These are phyloP conservation scores for Clarireedia homoeocarpa DNA, from an alignment of 2,329 filamentous ascomycete species.

Conservation along the genomic window DNA sequence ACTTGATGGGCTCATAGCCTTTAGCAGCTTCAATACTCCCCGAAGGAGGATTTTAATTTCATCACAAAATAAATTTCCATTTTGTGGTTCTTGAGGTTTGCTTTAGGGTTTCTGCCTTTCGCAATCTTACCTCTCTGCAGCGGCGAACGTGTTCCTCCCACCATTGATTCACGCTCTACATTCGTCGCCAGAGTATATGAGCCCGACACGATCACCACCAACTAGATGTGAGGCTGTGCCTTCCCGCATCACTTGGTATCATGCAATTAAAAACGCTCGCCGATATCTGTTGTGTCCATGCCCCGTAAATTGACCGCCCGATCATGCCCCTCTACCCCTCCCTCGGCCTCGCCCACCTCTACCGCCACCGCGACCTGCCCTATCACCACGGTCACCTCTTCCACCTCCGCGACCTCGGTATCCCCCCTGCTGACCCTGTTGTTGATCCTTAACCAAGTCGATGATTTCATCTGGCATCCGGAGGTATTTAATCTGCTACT, in stretches of 20 bases:
- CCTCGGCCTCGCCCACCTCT: constrained; percentile 22
- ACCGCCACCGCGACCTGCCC: constrained; percentile 33
- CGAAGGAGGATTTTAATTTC: too few species aligned
- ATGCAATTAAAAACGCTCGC: not conserved
- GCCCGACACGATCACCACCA: too few species aligned
- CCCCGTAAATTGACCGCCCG: not conserved
- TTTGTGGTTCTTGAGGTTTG: too few species aligned
- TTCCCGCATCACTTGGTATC: not conserved
- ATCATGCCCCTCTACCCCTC: constrained; percentile 21
- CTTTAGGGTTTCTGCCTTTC: too few species aligned
- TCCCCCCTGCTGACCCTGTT: constrained; percentile 34
- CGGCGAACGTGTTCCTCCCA: too few species aligned
- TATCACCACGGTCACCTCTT: constrained; percentile 43
- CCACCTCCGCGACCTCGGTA: constrained; percentile 61
- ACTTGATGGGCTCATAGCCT: too few species aligned
- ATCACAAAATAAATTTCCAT: too few species aligned
- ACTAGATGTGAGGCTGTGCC: not conserved
- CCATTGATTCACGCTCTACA: too few species aligned
- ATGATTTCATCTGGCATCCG: constrained; percentile 95
- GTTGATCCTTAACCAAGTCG: constrained; percentile 88
- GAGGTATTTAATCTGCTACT: constrained; percentile 82
- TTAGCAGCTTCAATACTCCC: too few species aligned
- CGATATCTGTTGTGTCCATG: not conserved
- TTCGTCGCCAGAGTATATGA: too few species aligned
- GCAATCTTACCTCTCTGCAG: too few species aligned